A percentile compares a stretch with the other conserved stretches of the same genome.
Evolutionary conservation across 257 asterid genomes (phyloP).

Genomic region (Apocynum venetum): DNA sequence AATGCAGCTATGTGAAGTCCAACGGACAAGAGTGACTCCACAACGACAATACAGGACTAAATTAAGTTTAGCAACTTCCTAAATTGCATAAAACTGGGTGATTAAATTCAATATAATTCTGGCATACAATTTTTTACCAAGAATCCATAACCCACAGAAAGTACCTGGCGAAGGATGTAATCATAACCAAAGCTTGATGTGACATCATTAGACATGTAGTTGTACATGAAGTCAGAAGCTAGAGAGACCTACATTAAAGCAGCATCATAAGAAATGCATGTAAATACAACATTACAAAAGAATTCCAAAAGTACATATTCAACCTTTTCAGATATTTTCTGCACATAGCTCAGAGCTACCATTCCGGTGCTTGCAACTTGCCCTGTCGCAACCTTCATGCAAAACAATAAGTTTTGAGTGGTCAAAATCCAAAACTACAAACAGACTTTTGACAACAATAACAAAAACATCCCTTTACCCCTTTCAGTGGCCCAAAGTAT

Average conservation of each 20-base stretch:
- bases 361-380: constrained; percentile 94
- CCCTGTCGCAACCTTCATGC: constrained; percentile 78
- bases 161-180: constrained; percentile 88
- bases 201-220: constrained; percentile 76
- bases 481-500: not conserved
- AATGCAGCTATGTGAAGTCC: not conserved
- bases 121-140: not conserved
- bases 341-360: constrained; percentile 86
- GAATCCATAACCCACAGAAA: not conserved
- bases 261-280: constrained; percentile 3
- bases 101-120: not conserved
- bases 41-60: not conserved
- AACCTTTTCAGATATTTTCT: constrained; percentile 85
- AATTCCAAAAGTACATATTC: not conserved
- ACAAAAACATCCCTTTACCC: not conserved
- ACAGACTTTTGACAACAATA: not conserved
- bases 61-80: not conserved
- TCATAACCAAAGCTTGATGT: constrained; percentile 96
- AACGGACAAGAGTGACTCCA: not conserved
- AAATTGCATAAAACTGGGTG: not conserved
- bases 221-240: constrained; percentile 88
- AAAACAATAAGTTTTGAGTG: not conserved
- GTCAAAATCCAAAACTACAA: not conserved
- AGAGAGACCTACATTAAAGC: constrained; percentile 65
- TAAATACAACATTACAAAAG: not conserved